phyloP scores from a whole-genome alignment of 1,284 basidiomycete species.

The Meira miltonrushii region DNA sequence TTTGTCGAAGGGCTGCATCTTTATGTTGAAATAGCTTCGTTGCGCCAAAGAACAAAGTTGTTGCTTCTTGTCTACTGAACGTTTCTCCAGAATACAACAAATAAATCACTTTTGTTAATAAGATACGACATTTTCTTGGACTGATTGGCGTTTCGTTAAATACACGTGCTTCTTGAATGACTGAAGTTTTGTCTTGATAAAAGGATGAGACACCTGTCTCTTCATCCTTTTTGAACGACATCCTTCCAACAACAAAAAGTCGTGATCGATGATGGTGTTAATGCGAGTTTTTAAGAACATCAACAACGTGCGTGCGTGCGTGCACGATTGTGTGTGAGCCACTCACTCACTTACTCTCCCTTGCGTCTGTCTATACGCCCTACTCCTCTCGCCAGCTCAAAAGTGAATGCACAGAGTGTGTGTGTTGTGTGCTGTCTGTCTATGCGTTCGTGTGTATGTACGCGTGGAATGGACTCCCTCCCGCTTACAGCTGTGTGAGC shows the following conservation, averaged over 20 bases:
- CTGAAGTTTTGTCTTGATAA: constrained; percentile 47
- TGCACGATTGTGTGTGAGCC: too few relatives aligned
- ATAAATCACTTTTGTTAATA: constrained; percentile 94
- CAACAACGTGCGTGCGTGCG: too few relatives aligned
- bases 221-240: constrained; percentile 53
- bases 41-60: constrained; percentile 95
- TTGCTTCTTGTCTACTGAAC: constrained; percentile 92
- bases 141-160: constrained; percentile 97
- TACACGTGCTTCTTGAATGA: constrained; percentile 73
- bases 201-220: constrained; percentile 42
- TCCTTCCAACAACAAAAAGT: constrained; percentile 6
- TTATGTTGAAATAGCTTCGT: constrained; percentile 99
- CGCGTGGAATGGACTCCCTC: too few relatives aligned
- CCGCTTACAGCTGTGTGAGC: too few relatives aligned
- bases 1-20: constrained; percentile 91
- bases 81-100: constrained; percentile 93
- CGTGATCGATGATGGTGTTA: too few relatives aligned
- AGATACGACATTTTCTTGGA: constrained; percentile 82
- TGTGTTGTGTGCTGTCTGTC: too few relatives aligned
- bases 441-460: too few relatives aligned
- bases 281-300: too few relatives aligned
- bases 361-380: too few relatives aligned
- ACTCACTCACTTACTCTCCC: too few relatives aligned
- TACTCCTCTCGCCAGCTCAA: too few relatives aligned
- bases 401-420: too few relatives aligned